Percentiles rank a stretch among this genome's conserved stretches.
phyloP scores from a whole-genome alignment of 78 protist genomes.

The Polysphondylium violaceum region DNA sequence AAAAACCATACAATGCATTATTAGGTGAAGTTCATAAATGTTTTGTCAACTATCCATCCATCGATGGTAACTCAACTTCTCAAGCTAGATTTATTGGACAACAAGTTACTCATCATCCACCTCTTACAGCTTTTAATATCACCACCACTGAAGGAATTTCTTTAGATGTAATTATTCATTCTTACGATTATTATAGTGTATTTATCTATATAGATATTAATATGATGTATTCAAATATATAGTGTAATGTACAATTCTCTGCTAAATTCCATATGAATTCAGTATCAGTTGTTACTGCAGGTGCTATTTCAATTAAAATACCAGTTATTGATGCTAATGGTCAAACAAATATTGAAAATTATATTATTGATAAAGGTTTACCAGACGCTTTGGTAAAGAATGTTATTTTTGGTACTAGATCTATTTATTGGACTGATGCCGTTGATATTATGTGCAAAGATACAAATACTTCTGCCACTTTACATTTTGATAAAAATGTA shows the following conservation, averaged over 20 bases:
- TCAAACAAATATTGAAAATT: neutral
- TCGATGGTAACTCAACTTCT: conserved; percentile 42
- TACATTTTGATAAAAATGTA: conserved; percentile 64
- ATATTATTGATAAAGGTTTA: conserved; percentile 67
- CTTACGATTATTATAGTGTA: neutral
- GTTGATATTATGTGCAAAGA: conserved; percentile 75
- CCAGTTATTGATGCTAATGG: conserved; percentile 40
- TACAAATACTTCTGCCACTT: conserved; percentile 54
- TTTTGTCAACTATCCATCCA: conserved; percentile 62
- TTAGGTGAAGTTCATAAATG: conserved; percentile 70
- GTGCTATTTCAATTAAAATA: conserved; percentile 30
- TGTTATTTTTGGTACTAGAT: conserved; percentile 77
- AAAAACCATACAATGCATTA: conserved; percentile 76
- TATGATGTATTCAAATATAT: neutral
- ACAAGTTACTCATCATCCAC: conserved; percentile 80
- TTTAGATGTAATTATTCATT: conserved; percentile 30
- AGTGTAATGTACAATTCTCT: conserved; percentile 63
- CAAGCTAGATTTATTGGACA: conserved; percentile 66
- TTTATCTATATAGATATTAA: neutral
- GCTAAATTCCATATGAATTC: conserved; percentile 79
- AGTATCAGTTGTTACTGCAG: conserved; percentile 68
- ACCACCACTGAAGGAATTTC: conserved; percentile 32
- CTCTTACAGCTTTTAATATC: conserved; percentile 59
- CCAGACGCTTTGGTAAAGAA: conserved; percentile 76
- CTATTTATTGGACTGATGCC: conserved; percentile 70